Percentiles rank a stretch among this genome's conserved stretches.
These are phyloP conservation scores for Starmerella potacharoeniae DNA, from an alignment of 805 yeast genomes.

Conservation along the genomic window DNA sequence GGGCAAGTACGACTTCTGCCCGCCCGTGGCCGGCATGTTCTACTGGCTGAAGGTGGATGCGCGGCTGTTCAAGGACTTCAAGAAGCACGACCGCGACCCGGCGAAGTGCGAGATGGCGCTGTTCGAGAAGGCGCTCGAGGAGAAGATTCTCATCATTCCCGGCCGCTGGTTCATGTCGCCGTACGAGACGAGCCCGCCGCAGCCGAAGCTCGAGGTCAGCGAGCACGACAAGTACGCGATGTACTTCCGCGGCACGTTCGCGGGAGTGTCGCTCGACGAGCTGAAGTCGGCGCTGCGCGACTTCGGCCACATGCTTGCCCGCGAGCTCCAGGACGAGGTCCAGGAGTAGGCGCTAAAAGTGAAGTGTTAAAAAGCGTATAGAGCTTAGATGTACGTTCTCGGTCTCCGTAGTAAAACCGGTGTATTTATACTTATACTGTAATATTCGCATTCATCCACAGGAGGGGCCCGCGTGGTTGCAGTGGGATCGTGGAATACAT, in stretches of 20 bases:
- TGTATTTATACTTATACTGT: too few relatives aligned
- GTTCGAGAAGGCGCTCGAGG: slow-evolving; percentile 27
- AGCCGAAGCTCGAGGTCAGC: slow-evolving; percentile 26
- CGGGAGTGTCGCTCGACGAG: slow-evolving; percentile 31
- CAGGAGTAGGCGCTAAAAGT: not conserved
- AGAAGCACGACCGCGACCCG: slow-evolving; percentile 23
- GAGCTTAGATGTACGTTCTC: too few relatives aligned
- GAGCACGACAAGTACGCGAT: slow-evolving; percentile 26
- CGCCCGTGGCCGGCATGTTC: slow-evolving; percentile 46
- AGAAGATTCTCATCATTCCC: slow-evolving; percentile 31
- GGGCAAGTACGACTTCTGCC: slow-evolving; percentile 27
- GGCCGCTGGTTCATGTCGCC: slow-evolving; percentile 34
- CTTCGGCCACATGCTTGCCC: slow-evolving; percentile 24
- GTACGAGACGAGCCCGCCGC: slow-evolving; percentile 27
- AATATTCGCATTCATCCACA: too few relatives aligned
- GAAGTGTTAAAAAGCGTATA: too few relatives aligned
- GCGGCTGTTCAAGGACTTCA: slow-evolving; percentile 38
- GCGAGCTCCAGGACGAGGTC: slow-evolving; percentile 20
- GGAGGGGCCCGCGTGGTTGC: too few relatives aligned
- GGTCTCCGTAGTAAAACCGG: too few relatives aligned
- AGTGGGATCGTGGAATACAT: too few relatives aligned
- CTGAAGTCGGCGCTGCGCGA: slow-evolving; percentile 28
- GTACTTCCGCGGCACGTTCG: slow-evolving; percentile 36
- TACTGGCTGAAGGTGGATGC: slow-evolving; percentile 45
- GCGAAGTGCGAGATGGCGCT: slow-evolving; percentile 27